Evolutionary conservation across 2,329 filamentous ascomycete genomes (phyloP).

Genomic region (Aotearoamyces nothofagi): DNA sequence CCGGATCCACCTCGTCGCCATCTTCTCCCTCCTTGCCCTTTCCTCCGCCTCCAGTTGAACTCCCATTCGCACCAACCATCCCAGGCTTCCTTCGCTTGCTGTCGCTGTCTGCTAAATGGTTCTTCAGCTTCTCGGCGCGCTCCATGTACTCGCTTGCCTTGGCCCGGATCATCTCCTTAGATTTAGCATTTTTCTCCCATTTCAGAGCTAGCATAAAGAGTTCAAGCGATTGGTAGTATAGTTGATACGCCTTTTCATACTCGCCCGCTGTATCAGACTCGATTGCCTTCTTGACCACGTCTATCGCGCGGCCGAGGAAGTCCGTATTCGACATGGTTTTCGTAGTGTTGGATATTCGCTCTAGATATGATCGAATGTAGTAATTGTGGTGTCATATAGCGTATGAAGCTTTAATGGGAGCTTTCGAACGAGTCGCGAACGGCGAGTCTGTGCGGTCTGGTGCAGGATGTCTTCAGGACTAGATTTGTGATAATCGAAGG

Average conservation of each 20-base stretch:
- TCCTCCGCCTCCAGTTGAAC: constrained; percentile 44
- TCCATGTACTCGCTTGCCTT: constrained; percentile 98
- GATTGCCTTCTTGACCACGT: constrained; percentile 94
- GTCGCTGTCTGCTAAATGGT: constrained; percentile 64
- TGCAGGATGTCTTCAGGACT: too few species aligned
- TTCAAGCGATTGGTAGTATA: constrained; percentile 91
- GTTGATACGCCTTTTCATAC: constrained; percentile 92
- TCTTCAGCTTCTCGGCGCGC: constrained; percentile 93
- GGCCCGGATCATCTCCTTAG: constrained; percentile 91
- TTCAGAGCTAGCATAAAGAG: constrained; percentile 98
- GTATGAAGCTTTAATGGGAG: too few species aligned
- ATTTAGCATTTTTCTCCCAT: constrained; percentile 98
- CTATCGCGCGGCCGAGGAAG: constrained; percentile 92
- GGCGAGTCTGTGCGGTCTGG: too few species aligned
- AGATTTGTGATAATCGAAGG: too few species aligned
- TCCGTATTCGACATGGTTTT: constrained; percentile 85
- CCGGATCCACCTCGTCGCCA: constrained; percentile 60
- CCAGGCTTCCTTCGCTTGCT: constrained; percentile 55
- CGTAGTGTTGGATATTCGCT: too few species aligned
- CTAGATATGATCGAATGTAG: too few species aligned
- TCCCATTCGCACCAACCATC: constrained; percentile 58
- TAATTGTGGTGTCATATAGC: too few species aligned
- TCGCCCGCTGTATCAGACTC: constrained; percentile 89
- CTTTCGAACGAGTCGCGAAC: too few species aligned
- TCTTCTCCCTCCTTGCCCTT: constrained; percentile 39